Conservation (phyloP, 768 basidiomycete species). For the Stropharia rugosoannulata region DNA sequence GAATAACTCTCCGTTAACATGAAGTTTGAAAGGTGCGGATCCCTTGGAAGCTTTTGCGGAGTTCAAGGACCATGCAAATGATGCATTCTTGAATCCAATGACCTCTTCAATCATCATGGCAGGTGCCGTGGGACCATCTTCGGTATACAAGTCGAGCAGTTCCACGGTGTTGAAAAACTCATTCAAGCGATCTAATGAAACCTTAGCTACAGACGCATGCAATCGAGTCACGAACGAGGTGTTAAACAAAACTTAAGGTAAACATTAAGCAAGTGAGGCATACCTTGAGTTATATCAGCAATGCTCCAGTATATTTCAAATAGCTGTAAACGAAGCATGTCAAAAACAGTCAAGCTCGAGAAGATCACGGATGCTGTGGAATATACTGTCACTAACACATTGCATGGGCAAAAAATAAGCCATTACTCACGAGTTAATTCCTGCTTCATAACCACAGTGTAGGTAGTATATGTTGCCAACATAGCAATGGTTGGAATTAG, state of each 20-base stretch:
- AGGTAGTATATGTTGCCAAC: conserved; percentile 61
- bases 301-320: conserved; percentile 30
- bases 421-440: conserved; percentile 21
- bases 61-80: conserved; percentile 53
- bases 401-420: conserved; percentile 29
- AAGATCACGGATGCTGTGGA: conserved; percentile 40
- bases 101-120: conserved; percentile 5
- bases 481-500: conserved; percentile 65
- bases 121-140: not conserved
- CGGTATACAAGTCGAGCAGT: no score
- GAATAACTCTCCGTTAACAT: conserved; percentile 49
- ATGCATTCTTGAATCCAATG: conserved; percentile 52
- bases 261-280: conserved; percentile 30
- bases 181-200: no score
- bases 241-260: conserved; percentile 18
- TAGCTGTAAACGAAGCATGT: conserved; percentile 55
- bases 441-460: conserved; percentile 37
- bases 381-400: conserved; percentile 9
- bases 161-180: no score
- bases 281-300: conserved; percentile 13
- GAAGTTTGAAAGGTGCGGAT: conserved; percentile 47
- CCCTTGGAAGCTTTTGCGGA: conserved; percentile 24
- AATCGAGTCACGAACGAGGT: conserved; percentile 30
- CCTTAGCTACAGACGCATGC: conserved; percentile 54
- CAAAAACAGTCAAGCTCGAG: conserved; percentile 59